These are phyloP conservation scores for Carallia pectinifolia DNA, from an alignment of 345 rosid genomes.

Conservation along the genomic window DNA sequence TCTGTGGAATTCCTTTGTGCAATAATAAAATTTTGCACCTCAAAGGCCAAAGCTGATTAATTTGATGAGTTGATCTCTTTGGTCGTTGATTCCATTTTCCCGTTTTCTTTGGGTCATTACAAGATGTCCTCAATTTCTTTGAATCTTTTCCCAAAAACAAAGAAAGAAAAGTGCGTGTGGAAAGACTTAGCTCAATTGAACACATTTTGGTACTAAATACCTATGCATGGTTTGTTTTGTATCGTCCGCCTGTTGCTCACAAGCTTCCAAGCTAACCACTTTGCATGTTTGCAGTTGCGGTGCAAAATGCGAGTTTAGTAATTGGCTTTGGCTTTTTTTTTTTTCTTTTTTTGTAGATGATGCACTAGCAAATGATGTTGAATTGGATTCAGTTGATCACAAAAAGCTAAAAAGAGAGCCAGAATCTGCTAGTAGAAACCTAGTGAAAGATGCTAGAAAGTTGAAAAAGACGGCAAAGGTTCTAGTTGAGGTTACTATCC, in stretches of 20 bases:
- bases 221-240: no score
- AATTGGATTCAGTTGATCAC: conserved; percentile 33
- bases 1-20: background rate
- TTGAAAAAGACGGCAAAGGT: conserved; percentile 59
- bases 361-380: conserved; percentile 37
- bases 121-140: background rate
- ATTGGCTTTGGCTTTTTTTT: background rate
- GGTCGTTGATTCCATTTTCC: background rate
- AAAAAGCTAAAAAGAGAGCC: conserved; percentile 43
- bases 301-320: background rate
- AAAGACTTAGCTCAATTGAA: no score
- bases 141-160: background rate
- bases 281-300: background rate
- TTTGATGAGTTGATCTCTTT: background rate
- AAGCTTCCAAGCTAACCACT: background rate
- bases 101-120: no score
- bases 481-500: conserved; percentile 68
- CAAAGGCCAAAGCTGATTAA: background rate
- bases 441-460: conserved; percentile 45
- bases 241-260: no score
- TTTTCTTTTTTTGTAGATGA: conserved; percentile 2
- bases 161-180: no score
- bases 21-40: background rate
- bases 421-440: conserved; percentile 30
- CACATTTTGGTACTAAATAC: no score